Evolutionary conservation across 345 rosid genomes (phyloP).

Genomic region (Melaleuca quinquenervia): DNA sequence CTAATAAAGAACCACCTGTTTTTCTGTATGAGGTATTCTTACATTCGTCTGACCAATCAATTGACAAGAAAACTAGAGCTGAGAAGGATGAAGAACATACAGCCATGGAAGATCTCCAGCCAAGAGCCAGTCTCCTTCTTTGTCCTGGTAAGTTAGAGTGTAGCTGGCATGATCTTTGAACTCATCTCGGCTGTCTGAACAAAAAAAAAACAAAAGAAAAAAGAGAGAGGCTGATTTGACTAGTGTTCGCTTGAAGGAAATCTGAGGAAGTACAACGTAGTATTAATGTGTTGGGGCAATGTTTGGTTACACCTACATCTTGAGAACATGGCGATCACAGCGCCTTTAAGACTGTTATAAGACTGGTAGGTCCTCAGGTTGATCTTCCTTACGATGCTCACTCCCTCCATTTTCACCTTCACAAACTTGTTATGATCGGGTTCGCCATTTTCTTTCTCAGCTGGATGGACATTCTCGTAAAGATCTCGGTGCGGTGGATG

Average conservation of each 20-base stretch:
- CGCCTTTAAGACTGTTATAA: constrained; percentile 27
- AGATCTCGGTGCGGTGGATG: background rate
- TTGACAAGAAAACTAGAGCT: background rate
- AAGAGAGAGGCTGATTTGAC: background rate
- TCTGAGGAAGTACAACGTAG: background rate
- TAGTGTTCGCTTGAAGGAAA: background rate
- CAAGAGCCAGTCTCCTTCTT: constrained; percentile 52
- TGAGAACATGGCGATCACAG: constrained; percentile 41
- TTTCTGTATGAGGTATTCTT: background rate
- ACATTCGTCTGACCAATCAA: background rate
- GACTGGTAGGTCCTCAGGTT: constrained; percentile 36
- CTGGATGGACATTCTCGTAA: background rate
- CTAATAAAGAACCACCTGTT: background rate
- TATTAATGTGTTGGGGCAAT: background rate
- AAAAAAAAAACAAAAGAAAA: background rate
- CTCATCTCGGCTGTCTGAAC: constrained; percentile 15
- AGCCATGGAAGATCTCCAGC: constrained; percentile 64
- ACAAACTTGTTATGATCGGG: constrained; percentile 23
- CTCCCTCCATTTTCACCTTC: constrained; percentile 78
- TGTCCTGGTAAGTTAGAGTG: constrained; percentile 42
- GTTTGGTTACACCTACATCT: constrained; percentile 26
- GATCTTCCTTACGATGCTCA: constrained; percentile 50
- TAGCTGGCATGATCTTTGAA: constrained; percentile 10
- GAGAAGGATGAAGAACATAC: constrained; percentile 21
- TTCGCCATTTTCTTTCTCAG: background rate